phyloP scores from a whole-genome alignment of 1,284 basidiomycete genomes.

The Cryptococcus neoformans region DNA sequence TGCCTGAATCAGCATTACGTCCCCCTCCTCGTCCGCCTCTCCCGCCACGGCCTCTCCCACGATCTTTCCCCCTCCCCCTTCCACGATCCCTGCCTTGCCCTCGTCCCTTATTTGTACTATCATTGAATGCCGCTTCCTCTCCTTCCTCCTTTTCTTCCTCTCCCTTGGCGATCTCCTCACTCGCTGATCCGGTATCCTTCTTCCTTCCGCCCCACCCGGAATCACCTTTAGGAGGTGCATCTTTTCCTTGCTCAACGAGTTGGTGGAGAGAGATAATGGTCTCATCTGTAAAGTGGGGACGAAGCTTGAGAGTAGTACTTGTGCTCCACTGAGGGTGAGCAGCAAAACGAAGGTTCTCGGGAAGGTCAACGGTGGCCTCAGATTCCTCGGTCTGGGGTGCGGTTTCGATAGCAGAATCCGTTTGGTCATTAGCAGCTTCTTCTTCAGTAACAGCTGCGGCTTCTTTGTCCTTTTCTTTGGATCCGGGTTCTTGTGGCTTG shows the following conservation, averaged over 20 bases:
- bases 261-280: slow-evolving; percentile 63
- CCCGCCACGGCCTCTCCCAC: slow-evolving; percentile 51
- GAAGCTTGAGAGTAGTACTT: slow-evolving; percentile 57
- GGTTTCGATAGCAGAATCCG: background rate
- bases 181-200: slow-evolving; percentile 26
- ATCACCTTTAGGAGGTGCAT: slow-evolving; percentile 56
- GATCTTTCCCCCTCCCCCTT: slow-evolving; percentile 42
- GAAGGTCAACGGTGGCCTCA: slow-evolving; percentile 3
- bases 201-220: slow-evolving; percentile 50
- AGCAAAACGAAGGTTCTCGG: slow-evolving; percentile 28
- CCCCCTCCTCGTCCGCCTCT: slow-evolving; percentile 53
- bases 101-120: slow-evolving; percentile 33
- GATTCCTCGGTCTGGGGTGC: slow-evolving; percentile 8
- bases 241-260: slow-evolving; percentile 74
- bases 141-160: slow-evolving; percentile 32
- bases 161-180: slow-evolving; percentile 34
- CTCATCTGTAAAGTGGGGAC: slow-evolving; percentile 61
- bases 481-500: slow-evolving; percentile 58
- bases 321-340: slow-evolving; percentile 61
- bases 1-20: slow-evolving; percentile 48
- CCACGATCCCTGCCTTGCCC: slow-evolving; percentile 32
- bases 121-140: slow-evolving; percentile 19
- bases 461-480: slow-evolving; percentile 6
- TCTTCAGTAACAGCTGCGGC: background rate
- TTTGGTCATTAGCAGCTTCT: background rate